phyloP scores from a whole-genome alignment of 2,329 filamentous ascomycete species.

The Microsporum ferrugineum region DNA sequence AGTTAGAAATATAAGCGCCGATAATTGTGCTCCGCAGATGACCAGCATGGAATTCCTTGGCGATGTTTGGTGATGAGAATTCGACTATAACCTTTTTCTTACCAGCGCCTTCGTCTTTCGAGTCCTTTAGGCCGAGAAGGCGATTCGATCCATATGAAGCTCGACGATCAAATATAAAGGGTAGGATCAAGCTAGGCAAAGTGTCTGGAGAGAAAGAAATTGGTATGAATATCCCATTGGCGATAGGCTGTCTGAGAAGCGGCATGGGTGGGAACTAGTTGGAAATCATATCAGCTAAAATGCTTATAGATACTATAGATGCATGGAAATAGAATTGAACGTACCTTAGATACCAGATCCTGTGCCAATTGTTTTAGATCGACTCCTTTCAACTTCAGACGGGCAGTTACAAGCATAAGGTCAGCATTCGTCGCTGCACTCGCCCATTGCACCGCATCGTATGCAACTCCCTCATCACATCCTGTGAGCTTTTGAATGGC shows the following conservation, averaged over 20 bases:
- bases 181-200: conserved; percentile 55
- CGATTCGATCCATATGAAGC: conserved; percentile 53
- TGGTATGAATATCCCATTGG: conserved; percentile 58
- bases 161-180: conserved; percentile 54
- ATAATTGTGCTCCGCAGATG: conserved; percentile 69
- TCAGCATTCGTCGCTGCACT: conserved; percentile 71
- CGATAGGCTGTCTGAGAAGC: conserved; percentile 57
- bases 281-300: background rate
- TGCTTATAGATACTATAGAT: background rate
- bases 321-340: background rate
- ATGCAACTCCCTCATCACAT: conserved; percentile 59
- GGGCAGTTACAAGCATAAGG: conserved; percentile 63
- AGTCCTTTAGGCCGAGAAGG: conserved; percentile 50
- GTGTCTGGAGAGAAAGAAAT: conserved; percentile 69
- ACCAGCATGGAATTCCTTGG: conserved; percentile 67
- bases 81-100: conserved; percentile 63
- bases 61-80: conserved; percentile 77
- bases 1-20: conserved; percentile 58
- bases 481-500: conserved; percentile 58
- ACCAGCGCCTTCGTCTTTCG: conserved; percentile 45
- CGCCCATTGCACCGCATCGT: conserved; percentile 67
- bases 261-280: conserved; percentile 61
- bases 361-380: conserved; percentile 52
- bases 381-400: conserved; percentile 61
- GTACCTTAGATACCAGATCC: conserved; percentile 52